Base-by-base conservation (phyloP, 2,329 filamentous ascomycete species). In the Hypoxylon sp. region DNA sequence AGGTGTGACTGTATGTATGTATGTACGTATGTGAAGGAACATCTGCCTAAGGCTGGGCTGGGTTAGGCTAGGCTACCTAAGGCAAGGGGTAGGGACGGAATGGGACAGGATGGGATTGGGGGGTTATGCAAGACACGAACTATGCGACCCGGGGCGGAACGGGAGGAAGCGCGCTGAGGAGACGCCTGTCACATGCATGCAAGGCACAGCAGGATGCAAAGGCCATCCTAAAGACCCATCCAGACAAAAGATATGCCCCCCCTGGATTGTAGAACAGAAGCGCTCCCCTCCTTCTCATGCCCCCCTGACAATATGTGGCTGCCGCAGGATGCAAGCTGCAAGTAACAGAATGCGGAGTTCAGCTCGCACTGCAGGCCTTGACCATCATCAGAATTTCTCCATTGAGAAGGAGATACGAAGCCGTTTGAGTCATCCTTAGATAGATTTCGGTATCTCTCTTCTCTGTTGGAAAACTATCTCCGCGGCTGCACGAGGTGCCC, bases 381-480 rank as follows among this genome's bases (percentile, higher is more conserved):
- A 23, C 25, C 36, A 28, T 25, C 25, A 50, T 38, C 28, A 55
- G 48, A 63, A 45, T 49, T 61, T 32, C 63, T 67, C 30, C 28
- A 67, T 65, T 30, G 53, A 67, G 67, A 17, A 64, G 53, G 57
- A 62, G 56, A 56, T 65, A 38, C 64, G 60, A 45, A 50, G 25
- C 11, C 50, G 2, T 6, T 49, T 14, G 23, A 23, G n/a, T 34
- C 19, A 17, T 38, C 10, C 17, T 38, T 28, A 25, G 38, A 25
- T 52, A n/a, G n/a, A n/a, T n/a, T n/a, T 53, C 43, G 34, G 36
- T 9, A 14, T 32, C 17, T 17, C 2, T 17, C 19, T 41, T 28
- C 19, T 41, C 19, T 36, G 6, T 30, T 5, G 48, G 25, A 7
- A 58, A 36, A 28, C 30, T 51, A 23, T 32, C n/a, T 28, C 23